These are phyloP conservation scores for Erodium chrysanthum DNA, from an alignment of 441 rosid species.

Conservation along the genomic window DNA sequence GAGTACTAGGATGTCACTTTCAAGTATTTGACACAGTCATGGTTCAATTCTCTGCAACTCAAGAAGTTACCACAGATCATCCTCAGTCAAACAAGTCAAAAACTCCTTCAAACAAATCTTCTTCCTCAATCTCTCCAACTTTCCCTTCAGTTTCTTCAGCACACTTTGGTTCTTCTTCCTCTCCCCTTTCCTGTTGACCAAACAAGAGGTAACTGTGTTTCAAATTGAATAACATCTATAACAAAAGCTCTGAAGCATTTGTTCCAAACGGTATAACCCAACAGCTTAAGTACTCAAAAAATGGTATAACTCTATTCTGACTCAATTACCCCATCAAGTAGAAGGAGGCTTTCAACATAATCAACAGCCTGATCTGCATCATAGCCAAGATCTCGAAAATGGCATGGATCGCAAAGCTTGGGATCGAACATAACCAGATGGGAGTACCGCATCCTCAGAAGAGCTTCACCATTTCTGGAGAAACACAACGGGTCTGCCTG, in stretches of 20 bases:
- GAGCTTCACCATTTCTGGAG: not conserved
- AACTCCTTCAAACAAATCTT: not conserved
- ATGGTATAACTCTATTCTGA: not conserved
- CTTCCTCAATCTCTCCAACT: not conserved
- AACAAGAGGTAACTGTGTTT: no score
- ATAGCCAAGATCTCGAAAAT: not conserved
- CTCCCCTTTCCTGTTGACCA: not conserved
- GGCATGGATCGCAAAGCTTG: not conserved
- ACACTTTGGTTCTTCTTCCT: not conserved
- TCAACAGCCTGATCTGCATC: not conserved
- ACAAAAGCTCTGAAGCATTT: not conserved
- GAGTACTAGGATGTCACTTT: not conserved
- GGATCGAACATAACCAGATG: not conserved
- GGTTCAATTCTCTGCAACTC: not conserved
- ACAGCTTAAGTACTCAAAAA: not conserved
- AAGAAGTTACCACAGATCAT: not conserved
- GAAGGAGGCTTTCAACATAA: not conserved
- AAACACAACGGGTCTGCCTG: not conserved
- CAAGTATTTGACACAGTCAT: not conserved
- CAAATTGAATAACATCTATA: not conserved
- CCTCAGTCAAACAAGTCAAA: not conserved
- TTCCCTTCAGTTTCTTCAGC: not conserved
- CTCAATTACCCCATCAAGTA: conserved; percentile 5
- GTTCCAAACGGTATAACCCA: no score
- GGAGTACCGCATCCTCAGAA: not conserved